A percentile compares a stretch with the other conserved stretches of the same genome.
phyloP scores from a whole-genome alignment of 768 basidiomycete species.

The Piloderma croceum region DNA sequence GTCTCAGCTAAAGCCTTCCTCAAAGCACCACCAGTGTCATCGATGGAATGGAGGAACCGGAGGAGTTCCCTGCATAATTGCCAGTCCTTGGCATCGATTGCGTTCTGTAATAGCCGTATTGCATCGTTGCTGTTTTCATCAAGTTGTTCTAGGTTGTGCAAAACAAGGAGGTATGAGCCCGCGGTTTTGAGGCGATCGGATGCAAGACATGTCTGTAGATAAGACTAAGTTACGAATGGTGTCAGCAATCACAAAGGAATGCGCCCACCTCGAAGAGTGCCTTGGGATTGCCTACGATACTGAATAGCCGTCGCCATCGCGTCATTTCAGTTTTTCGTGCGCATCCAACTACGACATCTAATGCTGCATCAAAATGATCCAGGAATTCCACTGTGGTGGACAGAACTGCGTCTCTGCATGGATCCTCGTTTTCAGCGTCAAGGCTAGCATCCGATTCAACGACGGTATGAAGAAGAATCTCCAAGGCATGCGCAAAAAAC shows the following conservation, averaged over 20 bases:
- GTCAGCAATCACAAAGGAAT: constrained; percentile 1
- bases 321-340: constrained; percentile 95
- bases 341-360: constrained; percentile 94
- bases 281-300: constrained; percentile 86
- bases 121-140: constrained; percentile 76
- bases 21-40: constrained; percentile 74
- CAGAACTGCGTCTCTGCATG: constrained; percentile 46
- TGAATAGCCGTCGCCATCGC: constrained; percentile 84
- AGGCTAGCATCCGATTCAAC: constrained; percentile 72
- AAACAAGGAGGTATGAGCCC: constrained; percentile 85
- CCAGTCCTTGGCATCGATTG: constrained; percentile 77
- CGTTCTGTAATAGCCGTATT: constrained; percentile 70
- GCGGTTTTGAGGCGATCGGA: constrained; percentile 75
- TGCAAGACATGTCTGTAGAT: constrained; percentile 61
- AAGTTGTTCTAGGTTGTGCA: constrained; percentile 89
- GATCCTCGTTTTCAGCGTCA: constrained; percentile 15
- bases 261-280: constrained; percentile 78
- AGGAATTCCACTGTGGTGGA: constrained; percentile 79
- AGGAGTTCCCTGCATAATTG: constrained; percentile 87
- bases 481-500: constrained; percentile 90
- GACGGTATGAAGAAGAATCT: constrained; percentile 90
- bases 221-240: not conserved
- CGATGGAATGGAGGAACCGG: constrained; percentile 88
- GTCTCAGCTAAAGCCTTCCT: constrained; percentile 54
- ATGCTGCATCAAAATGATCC: constrained; percentile 85